Conservation (phyloP, 2,329 filamentous ascomycete genomes). For the Aspergillus sp. region DNA sequence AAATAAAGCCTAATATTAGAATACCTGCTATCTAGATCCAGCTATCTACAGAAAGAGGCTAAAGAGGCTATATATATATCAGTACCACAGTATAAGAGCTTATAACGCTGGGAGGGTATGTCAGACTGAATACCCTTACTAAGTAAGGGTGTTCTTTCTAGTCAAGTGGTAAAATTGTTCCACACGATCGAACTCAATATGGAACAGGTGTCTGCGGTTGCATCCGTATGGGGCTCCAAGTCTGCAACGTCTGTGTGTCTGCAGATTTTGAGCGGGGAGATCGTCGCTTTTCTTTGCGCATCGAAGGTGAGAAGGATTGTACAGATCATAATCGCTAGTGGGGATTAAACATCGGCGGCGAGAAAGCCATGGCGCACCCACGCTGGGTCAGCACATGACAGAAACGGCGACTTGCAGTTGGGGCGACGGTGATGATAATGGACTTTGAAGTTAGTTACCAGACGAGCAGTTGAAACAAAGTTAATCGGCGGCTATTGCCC, state of each 20-base stretch:
- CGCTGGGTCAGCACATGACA: conserved; percentile 8
- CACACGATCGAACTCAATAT: not conserved
- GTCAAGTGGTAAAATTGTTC: no score
- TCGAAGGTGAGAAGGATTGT: not conserved
- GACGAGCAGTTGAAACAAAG: not conserved
- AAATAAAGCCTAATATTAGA: no score
- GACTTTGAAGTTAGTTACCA: not conserved
- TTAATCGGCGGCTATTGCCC: conserved; percentile 4
- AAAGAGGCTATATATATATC: no score
- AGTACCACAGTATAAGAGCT: not conserved
- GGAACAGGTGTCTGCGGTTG: not conserved
- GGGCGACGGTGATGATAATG: not conserved
- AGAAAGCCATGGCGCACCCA: not conserved
- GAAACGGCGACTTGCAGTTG: conserved; percentile 7
- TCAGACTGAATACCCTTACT: no score
- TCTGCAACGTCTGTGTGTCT: not conserved
- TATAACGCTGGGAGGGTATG: no score
- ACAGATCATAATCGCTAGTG: conserved; percentile 2
- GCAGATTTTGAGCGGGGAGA: conserved; percentile 3
- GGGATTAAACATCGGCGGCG: not conserved
- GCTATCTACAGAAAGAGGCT: no score
- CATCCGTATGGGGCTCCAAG: not conserved
- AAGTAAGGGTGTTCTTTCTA: no score
- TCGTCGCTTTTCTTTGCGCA: not conserved
- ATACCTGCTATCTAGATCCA: no score